Evolutionary conservation across 176 grass and related monocot genomes (phyloP), one percentile per base, ranked within the genome.

Genomic region (Lolium multiflorum): DNA sequence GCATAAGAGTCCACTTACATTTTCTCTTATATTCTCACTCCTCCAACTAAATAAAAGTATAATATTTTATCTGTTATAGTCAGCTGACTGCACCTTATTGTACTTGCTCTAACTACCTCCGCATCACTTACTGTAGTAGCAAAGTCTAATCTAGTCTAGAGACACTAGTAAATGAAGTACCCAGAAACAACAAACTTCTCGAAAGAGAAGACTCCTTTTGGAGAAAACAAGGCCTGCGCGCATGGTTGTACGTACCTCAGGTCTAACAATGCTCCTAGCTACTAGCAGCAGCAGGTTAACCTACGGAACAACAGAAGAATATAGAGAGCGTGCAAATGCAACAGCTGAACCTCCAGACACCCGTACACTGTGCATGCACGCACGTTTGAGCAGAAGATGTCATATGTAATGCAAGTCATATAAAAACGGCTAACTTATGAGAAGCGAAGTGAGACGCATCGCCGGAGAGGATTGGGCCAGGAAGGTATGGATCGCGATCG

Each of bases 141-240:
- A 50, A 7, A 79, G 24, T 43, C 44, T 66, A 35, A 18, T 18
- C 58, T 66, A 57, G 25, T 14, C 17, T 71, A 71, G 18, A 55
- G 3, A 31, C 25, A 11, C 24, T 17, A 54, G 2, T 51, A 16
- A 28, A 16, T 13, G n/a, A 69, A 88, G 48, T 35, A 20, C 63
- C 57, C 76, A 11, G 9, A 21, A 84, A 54, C 41, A 43, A 43
- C 54, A 79, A 51, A 48, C 61, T 81, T 76, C 61, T 86, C 25
- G 35, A 90, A 89, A 82, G 41, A 69, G 80, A 59, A 26, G 25
- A 46, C 25, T 77, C 72, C 15, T 59, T 78, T 89, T 80, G 65
- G 12, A 15, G 16, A 54, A 88, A 70, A 68, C 80, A 37, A 70
- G 72, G 72, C 39, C 22, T 76, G 69, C 57, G 63, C 26, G 2